Evolutionary conservation across 306 rosid species (phyloP).

Genomic region (Cajanus cajan): DNA sequence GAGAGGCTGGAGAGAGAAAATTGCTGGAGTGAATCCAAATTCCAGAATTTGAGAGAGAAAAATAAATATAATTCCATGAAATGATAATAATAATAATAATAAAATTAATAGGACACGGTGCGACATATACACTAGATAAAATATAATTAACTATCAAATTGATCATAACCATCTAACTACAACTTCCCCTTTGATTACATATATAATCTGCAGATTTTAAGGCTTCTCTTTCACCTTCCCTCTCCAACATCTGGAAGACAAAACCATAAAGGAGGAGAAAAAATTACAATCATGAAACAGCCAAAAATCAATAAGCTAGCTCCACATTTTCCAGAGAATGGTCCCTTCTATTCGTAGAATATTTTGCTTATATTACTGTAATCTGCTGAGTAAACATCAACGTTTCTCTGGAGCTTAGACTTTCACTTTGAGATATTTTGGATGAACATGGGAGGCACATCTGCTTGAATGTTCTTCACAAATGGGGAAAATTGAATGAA

Average conservation of each 20-base stretch:
- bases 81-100: too few relatives aligned
- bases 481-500: background rate
- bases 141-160: background rate
- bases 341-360: background rate
- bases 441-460: background rate
- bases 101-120: background rate
- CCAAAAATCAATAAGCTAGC: background rate
- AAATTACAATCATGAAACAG: background rate
- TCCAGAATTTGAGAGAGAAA: too few relatives aligned
- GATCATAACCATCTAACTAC: background rate
- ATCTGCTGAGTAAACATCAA: background rate
- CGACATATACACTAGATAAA: background rate
- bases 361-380: too few relatives aligned
- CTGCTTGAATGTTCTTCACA: constrained; percentile 9
- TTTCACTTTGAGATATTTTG: constrained; percentile 4
- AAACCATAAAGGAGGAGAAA: background rate
- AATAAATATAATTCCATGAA: too few relatives aligned
- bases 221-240: background rate
- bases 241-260: background rate
- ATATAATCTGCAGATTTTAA: background rate
- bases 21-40: too few relatives aligned
- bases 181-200: background rate
- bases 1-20: too few relatives aligned
- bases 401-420: constrained; percentile 1
- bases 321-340: background rate